Percentiles rank a stretch among this genome's conserved stretches.
Evolutionary conservation across 1,284 basidiomycete genomes (phyloP).

Genomic region (Leccinum pachyderme): DNA sequence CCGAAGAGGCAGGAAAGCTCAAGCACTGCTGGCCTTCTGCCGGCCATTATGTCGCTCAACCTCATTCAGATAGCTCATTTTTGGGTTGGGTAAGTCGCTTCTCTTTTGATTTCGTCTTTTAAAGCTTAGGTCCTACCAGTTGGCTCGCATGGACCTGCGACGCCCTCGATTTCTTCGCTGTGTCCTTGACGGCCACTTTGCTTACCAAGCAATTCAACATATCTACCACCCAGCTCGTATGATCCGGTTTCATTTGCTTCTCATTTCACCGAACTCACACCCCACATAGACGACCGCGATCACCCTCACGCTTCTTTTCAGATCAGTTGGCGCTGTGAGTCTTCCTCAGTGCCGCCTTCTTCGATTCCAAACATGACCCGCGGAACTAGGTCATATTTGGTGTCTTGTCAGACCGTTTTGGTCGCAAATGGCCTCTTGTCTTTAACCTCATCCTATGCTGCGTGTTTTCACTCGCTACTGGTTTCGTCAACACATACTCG

Average conservation of each 20-base stretch:
- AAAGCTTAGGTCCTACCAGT: slow-evolving; percentile 34
- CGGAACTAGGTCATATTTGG: slow-evolving; percentile 68
- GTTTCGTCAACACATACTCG: slow-evolving; percentile 66
- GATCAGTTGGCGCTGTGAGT: slow-evolving; percentile 78
- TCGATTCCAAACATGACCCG: background rate
- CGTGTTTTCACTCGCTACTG: slow-evolving; percentile 76
- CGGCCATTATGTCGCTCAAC: slow-evolving; percentile 40
- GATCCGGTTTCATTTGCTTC: slow-evolving; percentile 25
- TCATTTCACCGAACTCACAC: slow-evolving; percentile 1
- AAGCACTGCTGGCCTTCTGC: slow-evolving; percentile 34
- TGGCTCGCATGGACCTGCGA: slow-evolving; percentile 83
- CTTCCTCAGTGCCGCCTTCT: background rate
- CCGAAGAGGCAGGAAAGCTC: slow-evolving; percentile 45
- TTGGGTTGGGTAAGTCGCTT: slow-evolving; percentile 50
- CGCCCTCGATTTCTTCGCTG: slow-evolving; percentile 82
- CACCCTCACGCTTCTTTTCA: slow-evolving; percentile 90
- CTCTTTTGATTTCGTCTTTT: background rate
- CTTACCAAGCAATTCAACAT: slow-evolving; percentile 56
- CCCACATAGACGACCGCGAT: slow-evolving; percentile 70
- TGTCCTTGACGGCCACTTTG: slow-evolving; percentile 66
- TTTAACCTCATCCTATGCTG: slow-evolving; percentile 71
- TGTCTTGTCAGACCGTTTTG: slow-evolving; percentile 79
- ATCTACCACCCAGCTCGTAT: slow-evolving; percentile 49
- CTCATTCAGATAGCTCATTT: slow-evolving; percentile 57
- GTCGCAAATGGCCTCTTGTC: slow-evolving; percentile 91